Base-by-base conservation (phyloP, 1,284 basidiomycete genomes). In the Mycosarcoma mackinlayi region DNA sequence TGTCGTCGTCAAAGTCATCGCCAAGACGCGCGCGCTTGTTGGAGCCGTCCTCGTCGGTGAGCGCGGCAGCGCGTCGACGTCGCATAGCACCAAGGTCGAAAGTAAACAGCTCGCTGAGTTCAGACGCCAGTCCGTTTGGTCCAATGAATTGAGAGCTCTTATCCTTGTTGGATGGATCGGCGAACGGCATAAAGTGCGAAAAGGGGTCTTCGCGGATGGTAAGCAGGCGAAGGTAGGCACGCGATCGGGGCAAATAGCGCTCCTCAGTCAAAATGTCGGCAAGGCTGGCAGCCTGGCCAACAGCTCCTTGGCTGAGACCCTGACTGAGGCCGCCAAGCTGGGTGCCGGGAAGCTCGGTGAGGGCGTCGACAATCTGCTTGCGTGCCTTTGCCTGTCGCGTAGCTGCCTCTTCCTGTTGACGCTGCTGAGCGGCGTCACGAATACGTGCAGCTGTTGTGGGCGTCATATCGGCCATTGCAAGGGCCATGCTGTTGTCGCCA, bases 121-220 rank as follows among this genome's bases (percentile, higher is more conserved):
- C 92, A 0, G 91, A 90, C 0, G 89, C 88, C 24, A 93, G 84
- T 3, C 91, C 92, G 11, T 89, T 89, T 11, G 92, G 92, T 0
- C 90, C 93, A 41, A 89, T 91, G 75, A 88, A 91, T 81, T 65
- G 44, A 6, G 83, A 81, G 11, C 40, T 88, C 87, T 8, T 89
- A 85, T 6, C 89, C 34, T 87, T 85, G 78, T 88, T 90, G 1
- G 89, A 91, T 0, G 65, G 65, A 33, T 67, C 66, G 48, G 58
- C 60, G 39, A 67, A 73, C 1, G 93, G 92, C 46, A 94, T 84
- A 84, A 95, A 94, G 80, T 94, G 89, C 3, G 89, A 85, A 3
- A 91, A 84, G 14, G 93, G 93, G 76, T 96, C 92, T 23, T 90
- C 88, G 33, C 91, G 88, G 74, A 95, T 92, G 77, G 91, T 89